Evolutionary conservation across 192 early-diverging fungal genomes (phyloP).

Genomic region (Podila epigama): DNA sequence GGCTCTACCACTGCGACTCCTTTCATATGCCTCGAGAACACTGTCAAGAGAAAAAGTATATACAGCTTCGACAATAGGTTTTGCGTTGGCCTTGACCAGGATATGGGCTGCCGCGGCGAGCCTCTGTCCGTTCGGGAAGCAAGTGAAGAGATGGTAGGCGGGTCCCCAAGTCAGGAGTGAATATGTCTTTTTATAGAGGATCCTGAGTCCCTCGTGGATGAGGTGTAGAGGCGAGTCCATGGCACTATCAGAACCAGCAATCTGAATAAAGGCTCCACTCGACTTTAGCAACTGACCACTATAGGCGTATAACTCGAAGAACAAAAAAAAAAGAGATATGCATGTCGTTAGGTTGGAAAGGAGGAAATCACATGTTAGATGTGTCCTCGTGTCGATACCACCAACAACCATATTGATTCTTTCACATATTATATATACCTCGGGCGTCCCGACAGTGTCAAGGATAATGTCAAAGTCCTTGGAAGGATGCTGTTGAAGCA

Average conservation of each 20-base stretch:
- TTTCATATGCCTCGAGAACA: constrained; percentile 18
- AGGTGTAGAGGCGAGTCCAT: constrained; percentile 9
- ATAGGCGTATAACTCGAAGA: background rate
- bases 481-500: constrained; percentile 4
- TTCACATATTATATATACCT: constrained; percentile 12
- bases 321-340: background rate
- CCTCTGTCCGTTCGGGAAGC: constrained; percentile 11
- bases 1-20: constrained; percentile 12
- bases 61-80: constrained; percentile 25
- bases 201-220: background rate
- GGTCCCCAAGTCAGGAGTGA: constrained; percentile 26
- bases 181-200: constrained; percentile 3
- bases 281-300: constrained; percentile 19
- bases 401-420: background rate
- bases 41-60: constrained; percentile 11
- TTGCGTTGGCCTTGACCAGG: constrained; percentile 6
- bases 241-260: constrained; percentile 1
- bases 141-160: constrained; percentile 20
- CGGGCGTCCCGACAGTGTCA: constrained; percentile 50
- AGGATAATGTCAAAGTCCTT: constrained; percentile 50
- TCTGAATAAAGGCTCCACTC: constrained; percentile 13
- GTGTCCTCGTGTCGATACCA: too few relatives aligned
- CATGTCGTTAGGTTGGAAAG: constrained; percentile 23
- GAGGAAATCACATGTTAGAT: background rate
- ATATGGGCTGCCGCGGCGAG: constrained; percentile 12